Conservation (phyloP, 139 green algal genomes). For the Limnomonas spitsbergensis region DNA sequence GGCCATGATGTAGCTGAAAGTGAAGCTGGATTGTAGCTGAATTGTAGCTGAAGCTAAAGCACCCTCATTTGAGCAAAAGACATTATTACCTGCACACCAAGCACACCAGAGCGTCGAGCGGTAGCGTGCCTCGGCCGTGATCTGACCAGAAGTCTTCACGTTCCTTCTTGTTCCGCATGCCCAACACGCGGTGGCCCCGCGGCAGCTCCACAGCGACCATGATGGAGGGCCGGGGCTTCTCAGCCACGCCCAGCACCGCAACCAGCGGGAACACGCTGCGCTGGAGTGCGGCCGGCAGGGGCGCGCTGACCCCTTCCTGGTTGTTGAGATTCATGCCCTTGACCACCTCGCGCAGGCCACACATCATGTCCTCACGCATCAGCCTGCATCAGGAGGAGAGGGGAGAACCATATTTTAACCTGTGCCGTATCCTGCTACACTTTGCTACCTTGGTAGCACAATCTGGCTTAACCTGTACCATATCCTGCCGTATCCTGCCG, state of each 20-base stretch:
- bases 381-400: too few species aligned
- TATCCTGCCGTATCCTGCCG: too few species aligned
- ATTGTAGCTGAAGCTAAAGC: too few species aligned
- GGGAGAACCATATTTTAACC: too few species aligned
- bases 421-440: too few species aligned
- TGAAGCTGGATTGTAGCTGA: too few species aligned
- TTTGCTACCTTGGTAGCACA: too few species aligned
- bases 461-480: too few species aligned
- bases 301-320: neutral
- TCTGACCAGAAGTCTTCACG: slow-evolving; percentile 37
- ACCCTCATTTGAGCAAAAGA: too few species aligned
- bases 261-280: slow-evolving; percentile 1
- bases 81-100: slow-evolving; percentile 18
- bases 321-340: slow-evolving; percentile 3
- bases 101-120: slow-evolving; percentile 39
- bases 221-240: slow-evolving; percentile 34
- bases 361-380: slow-evolving; percentile 47
- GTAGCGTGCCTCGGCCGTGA: slow-evolving; percentile 30
- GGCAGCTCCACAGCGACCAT: slow-evolving; percentile 32
- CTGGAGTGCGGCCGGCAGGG: neutral
- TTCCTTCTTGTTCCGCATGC: slow-evolving; percentile 20
- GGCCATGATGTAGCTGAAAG: too few species aligned
- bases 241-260: slow-evolving; percentile 17
- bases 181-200: slow-evolving; percentile 4
- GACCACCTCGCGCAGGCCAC: slow-evolving; percentile 30